Percentiles rank a stretch among this genome's conserved stretches.
Evolutionary conservation across 257 asterid species (phyloP).

Genomic region (Nicotiana benthamiana): DNA sequence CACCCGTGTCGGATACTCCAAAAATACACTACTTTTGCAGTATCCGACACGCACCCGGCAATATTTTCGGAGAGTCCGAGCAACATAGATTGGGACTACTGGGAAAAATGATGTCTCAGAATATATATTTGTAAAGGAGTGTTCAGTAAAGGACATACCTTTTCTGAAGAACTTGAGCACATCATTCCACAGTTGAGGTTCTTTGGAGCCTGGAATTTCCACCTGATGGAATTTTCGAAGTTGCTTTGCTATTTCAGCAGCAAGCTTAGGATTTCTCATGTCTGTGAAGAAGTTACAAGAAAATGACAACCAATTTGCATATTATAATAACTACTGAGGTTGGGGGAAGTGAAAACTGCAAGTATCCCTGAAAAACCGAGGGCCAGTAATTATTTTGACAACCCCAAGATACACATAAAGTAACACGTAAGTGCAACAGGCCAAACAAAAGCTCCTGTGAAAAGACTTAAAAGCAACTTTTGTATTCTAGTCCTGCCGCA

Average conservation of each 20-base stretch:
- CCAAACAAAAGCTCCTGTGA: background rate
- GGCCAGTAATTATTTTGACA: background rate
- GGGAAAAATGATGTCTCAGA: background rate
- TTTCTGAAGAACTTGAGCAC: constrained; percentile 53
- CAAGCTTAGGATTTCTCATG: constrained; percentile 68
- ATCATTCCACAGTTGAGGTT: constrained; percentile 89
- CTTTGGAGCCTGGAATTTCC: constrained; percentile 79
- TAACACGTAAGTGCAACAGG: background rate
- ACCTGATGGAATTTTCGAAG: constrained; percentile 79
- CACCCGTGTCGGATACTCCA: no score
- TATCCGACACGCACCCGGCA: no score
- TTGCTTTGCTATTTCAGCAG: constrained; percentile 80
- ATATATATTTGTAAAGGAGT: background rate
- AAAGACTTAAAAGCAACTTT: background rate
- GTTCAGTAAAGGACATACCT: constrained; percentile 31
- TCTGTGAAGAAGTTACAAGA: constrained; percentile 32
- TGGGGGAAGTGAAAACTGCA: background rate
- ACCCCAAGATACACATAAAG: background rate
- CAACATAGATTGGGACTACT: background rate
- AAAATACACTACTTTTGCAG: no score
- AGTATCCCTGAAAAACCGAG: background rate
- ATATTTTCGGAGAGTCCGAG: no score
- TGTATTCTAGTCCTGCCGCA: background rate
- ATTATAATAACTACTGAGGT: background rate
- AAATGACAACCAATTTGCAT: background rate